Evolutionary conservation across 2,329 filamentous ascomycete genomes (phyloP), one percentile per base, ranked within the genome.

Genomic region (Balansia obtecta): DNA sequence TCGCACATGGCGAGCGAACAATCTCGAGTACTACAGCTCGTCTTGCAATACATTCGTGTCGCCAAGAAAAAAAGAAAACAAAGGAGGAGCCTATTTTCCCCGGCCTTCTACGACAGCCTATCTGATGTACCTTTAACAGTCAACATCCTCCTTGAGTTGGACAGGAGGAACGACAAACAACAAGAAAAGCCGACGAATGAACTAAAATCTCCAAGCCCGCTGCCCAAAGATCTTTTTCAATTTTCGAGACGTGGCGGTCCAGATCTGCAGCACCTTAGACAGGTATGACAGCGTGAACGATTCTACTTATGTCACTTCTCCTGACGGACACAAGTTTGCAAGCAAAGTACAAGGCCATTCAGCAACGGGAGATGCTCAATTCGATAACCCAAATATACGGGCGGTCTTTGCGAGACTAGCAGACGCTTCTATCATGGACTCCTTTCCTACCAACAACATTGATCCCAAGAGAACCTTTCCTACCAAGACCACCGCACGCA

Each of bases 231-330:
- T 12, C 11, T 50, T 11, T 1, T n/a, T 33, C 48, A 13, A 37
- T 50, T 41, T 33, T 15, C 48, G 16, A 50, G 48, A 39, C 22
- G 27, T 15, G 48, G 43, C 32, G 48, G 48, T n/a, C 48, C 48
- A 5, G 16, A 50, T 40, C 42, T 50, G 20, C 34, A 20, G 9
- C 37, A 42, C 8, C 43, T 46, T 18, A 18, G 34, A 46, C 22
- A 40, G 15, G 48, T 46, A 46, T 37, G 43, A 33, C 4, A 30
- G 69, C 66, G 18, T 64, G 70, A 52, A 70, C 64, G 27, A 61
- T 59, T 39, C 11, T 22, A 2, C 10, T 34, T 32, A 6, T 27
- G 16, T 3, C 4, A 18, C 33, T 11, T 37, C 13, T 18, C 10
- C 42, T 50, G 7, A 46, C 22, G 37, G 9, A 37, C 12, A 43